Conservation (phyloP, 768 basidiomycete genomes). For the Cystofilobasidium bisporidii region DNA sequence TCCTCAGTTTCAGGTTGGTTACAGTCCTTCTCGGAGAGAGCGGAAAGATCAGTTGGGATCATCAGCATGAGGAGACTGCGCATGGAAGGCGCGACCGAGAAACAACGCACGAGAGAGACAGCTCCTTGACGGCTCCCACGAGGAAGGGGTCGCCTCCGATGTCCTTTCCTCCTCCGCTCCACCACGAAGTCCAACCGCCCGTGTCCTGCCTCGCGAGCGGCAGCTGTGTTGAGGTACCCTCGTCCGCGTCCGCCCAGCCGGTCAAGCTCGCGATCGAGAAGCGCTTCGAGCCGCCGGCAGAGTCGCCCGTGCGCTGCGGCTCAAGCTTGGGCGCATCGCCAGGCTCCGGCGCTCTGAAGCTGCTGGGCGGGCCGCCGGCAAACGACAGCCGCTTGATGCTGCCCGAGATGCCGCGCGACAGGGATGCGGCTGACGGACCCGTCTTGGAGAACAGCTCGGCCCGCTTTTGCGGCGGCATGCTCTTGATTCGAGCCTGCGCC, state of each 20-base stretch:
- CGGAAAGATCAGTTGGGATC: too few relatives aligned
- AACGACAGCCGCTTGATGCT: constrained; percentile 27
- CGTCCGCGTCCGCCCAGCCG: constrained; percentile 29
- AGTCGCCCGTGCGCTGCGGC: constrained; percentile 45
- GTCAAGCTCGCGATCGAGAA: constrained; percentile 34
- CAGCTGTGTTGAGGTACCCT: neutral
- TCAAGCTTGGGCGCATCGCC: constrained; percentile 41
- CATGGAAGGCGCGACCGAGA: too few relatives aligned
- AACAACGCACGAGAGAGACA: constrained; percentile 38
- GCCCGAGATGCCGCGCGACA: constrained; percentile 37
- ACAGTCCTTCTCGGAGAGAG: neutral
- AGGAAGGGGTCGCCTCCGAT: constrained; percentile 28
- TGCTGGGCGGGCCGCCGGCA: constrained; percentile 33
- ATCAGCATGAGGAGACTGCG: too few relatives aligned
- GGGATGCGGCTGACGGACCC: constrained; percentile 43
- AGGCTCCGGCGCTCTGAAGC: constrained; percentile 40
- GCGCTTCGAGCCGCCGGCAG: constrained; percentile 31
- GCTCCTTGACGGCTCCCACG: neutral
- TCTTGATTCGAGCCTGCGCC: neutral
- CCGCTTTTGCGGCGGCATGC: neutral
- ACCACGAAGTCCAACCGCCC: constrained; percentile 64
- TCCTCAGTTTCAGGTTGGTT: neutral
- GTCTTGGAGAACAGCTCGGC: neutral
- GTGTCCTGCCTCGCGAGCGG: constrained; percentile 44
- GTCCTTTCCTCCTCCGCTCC: constrained; percentile 55